Conservation (phyloP, 176 grass and related monocot species). For the Eleusine coracana region DNA sequence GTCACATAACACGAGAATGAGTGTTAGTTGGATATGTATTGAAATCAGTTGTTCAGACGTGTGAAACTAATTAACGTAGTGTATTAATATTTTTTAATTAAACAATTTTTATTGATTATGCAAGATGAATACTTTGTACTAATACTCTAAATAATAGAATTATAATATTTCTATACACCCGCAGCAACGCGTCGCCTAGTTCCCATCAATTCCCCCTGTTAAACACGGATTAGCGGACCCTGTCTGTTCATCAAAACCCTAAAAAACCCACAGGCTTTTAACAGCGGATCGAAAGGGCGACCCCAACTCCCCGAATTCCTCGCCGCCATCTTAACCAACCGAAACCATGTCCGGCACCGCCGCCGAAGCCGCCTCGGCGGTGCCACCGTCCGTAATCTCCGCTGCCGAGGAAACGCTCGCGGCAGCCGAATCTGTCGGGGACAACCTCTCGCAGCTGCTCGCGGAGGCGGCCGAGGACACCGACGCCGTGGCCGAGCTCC, state of each 20-base stretch:
- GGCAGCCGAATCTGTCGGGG: constrained; percentile 52
- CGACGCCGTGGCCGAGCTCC: constrained; percentile 70
- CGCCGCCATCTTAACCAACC: constrained; percentile 19
- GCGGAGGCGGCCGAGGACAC: constrained; percentile 51
- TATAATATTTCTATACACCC: no score
- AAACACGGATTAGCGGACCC: no score
- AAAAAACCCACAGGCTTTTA: background rate
- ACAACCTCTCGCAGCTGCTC: constrained; percentile 66
- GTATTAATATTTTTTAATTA: no score
- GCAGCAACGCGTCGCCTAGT: no score
- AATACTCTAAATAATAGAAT: no score
- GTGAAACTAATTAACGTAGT: no score
- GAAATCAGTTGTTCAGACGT: no score
- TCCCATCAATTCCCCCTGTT: no score
- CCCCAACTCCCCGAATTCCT: background rate
- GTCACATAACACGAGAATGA: no score
- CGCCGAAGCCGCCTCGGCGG: constrained; percentile 20
- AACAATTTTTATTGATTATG: no score
- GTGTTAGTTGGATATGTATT: no score
- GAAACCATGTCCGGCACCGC: constrained; percentile 34
- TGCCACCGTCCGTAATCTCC: constrained; percentile 49
- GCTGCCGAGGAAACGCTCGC: constrained; percentile 63
- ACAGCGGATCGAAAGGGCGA: background rate
- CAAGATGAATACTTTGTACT: no score
- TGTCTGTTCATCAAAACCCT: background rate